Evolutionary conservation across 1,284 basidiomycete genomes (phyloP).

Genomic region (Apiotrichum mycotoxinovorans): DNA sequence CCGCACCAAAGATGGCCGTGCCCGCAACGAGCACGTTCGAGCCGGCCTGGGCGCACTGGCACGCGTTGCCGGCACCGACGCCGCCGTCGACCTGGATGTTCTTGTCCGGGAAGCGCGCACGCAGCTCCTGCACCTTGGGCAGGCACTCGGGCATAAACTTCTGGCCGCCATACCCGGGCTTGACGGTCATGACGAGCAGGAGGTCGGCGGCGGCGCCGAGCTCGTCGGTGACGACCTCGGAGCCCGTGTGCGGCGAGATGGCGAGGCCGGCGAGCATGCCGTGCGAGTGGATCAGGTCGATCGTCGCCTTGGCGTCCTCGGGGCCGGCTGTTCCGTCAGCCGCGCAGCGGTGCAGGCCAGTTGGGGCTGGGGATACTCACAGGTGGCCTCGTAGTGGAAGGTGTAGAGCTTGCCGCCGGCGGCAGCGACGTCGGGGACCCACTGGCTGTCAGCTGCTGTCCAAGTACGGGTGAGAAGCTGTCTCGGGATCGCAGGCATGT

Average conservation of each 20-base stretch:
- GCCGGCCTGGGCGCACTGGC: slow-evolving; percentile 83
- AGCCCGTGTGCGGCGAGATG: slow-evolving; percentile 88
- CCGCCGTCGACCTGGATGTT: slow-evolving; percentile 99
- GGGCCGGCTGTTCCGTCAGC: slow-evolving; percentile 5
- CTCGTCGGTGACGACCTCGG: slow-evolving; percentile 75
- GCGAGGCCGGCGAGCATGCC: slow-evolving; percentile 87
- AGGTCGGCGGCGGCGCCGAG: slow-evolving; percentile 79
- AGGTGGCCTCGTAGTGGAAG: slow-evolving; percentile 94
- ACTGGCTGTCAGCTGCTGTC: slow-evolving; percentile 55
- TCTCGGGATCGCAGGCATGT: too few relatives aligned
- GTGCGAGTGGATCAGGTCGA: slow-evolving; percentile 64
- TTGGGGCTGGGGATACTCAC: slow-evolving; percentile 54
- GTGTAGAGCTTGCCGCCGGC: slow-evolving; percentile 94
- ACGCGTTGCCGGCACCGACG: slow-evolving; percentile 86
- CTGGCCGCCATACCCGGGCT: slow-evolving; percentile 89
- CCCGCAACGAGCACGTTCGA: slow-evolving; percentile 98
- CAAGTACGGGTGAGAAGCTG: neutral
- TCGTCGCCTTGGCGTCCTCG: slow-evolving; percentile 69
- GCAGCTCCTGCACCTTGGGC: slow-evolving; percentile 73
- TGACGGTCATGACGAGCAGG: slow-evolving; percentile 96
- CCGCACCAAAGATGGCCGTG: slow-evolving; percentile 86
- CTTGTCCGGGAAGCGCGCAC: slow-evolving; percentile 75
- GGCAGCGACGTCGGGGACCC: slow-evolving; percentile 92
- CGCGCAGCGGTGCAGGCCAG: neutral
- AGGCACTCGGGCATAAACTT: slow-evolving; percentile 94